A percentile compares a stretch with the other conserved stretches of the same genome.
Evolutionary conservation across 2,329 filamentous ascomycete species (phyloP).

Genomic region (Colletotrichum sidae): DNA sequence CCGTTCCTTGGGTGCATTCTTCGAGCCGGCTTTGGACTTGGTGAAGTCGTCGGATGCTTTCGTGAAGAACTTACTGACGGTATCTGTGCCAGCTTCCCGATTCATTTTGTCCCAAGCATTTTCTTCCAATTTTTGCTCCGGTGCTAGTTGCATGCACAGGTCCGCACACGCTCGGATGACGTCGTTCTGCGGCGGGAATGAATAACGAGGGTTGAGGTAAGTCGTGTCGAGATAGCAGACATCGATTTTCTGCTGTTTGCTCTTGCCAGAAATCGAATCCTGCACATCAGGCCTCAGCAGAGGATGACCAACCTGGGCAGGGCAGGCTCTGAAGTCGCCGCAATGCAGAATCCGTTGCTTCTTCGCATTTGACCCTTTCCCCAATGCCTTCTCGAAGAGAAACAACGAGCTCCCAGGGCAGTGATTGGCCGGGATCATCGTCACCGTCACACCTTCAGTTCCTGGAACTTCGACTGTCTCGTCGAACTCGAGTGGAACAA

Average conservation of each 20-base stretch:
- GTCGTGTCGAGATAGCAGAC: slow-evolving; percentile 98
- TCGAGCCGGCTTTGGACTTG: slow-evolving; percentile 43
- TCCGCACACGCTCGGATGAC: slow-evolving; percentile 90
- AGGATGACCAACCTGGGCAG: slow-evolving; percentile 84
- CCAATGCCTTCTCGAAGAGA: slow-evolving; percentile 84
- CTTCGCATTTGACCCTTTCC: slow-evolving; percentile 68
- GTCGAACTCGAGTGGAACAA: slow-evolving; percentile 89
- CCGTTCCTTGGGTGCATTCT: slow-evolving; percentile 59
- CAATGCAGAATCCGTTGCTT: slow-evolving; percentile 90
- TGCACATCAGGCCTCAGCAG: slow-evolving; percentile 80
- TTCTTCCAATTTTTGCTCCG: slow-evolving; percentile 66
- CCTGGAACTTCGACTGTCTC: slow-evolving; percentile 80
- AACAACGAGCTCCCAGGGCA: slow-evolving; percentile 96
- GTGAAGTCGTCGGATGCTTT: slow-evolving; percentile 48
- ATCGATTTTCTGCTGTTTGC: slow-evolving; percentile 87
- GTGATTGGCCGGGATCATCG: slow-evolving; percentile 96
- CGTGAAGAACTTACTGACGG: slow-evolving; percentile 65
- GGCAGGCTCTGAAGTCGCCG: slow-evolving; percentile 93
- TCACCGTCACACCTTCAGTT: slow-evolving; percentile 86
- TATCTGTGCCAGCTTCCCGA: slow-evolving; percentile 53
- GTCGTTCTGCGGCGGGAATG: slow-evolving; percentile 89
- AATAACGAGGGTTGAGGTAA: slow-evolving; percentile 94
- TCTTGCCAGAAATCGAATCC: slow-evolving; percentile 77
- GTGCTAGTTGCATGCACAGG: slow-evolving; percentile 82
- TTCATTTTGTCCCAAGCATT: slow-evolving; percentile 59